Percentiles rank a stretch among this genome's conserved stretches.
Evolutionary conservation across 257 asterid genomes (phyloP).

Genomic region (Pogostemon cablin): DNA sequence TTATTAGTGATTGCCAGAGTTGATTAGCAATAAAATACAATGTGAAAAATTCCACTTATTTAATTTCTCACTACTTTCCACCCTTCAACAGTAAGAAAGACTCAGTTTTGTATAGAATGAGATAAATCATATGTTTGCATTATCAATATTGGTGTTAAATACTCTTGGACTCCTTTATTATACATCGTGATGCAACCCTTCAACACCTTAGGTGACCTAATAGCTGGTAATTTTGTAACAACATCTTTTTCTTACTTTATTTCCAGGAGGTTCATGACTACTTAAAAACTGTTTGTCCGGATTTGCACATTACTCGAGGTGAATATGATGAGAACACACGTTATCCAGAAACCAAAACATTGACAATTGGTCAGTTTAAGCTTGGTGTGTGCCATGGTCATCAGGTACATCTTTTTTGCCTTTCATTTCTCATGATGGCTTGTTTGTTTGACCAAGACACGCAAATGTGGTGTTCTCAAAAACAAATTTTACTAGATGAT

Average conservation of each 20-base stretch:
- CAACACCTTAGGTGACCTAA: slow-evolving; percentile 12
- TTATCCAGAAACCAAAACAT: slow-evolving; percentile 87
- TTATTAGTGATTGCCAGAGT: not conserved
- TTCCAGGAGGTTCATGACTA: slow-evolving; percentile 94
- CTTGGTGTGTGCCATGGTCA: slow-evolving; percentile 98
- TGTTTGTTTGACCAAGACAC: not conserved
- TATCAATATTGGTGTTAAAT: not conserved
- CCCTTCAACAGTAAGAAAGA: not conserved
- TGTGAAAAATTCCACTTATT: not conserved
- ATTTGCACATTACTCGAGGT: slow-evolving; percentile 86
- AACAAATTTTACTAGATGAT: not conserved
- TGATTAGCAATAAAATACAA: slow-evolving; percentile 12
- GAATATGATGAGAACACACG: slow-evolving; percentile 92
- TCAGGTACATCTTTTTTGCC: slow-evolving; percentile 55
- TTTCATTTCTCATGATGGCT: slow-evolving; percentile 20
- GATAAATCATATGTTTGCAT: slow-evolving; percentile 12
- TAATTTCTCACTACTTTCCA: not conserved
- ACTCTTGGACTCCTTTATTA: not conserved
- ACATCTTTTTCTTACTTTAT: slow-evolving; percentile 20
- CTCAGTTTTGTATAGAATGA: not conserved
- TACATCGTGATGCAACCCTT: not conserved
- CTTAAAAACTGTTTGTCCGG: slow-evolving; percentile 85
- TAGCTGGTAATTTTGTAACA: not conserved
- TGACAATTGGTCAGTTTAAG: slow-evolving; percentile 93
- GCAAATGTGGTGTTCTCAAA: not conserved